A percentile compares a stretch with the other conserved stretches of the same genome.
Conservation (phyloP, 768 basidiomycete species). For the Thelephora ganbajun region DNA sequence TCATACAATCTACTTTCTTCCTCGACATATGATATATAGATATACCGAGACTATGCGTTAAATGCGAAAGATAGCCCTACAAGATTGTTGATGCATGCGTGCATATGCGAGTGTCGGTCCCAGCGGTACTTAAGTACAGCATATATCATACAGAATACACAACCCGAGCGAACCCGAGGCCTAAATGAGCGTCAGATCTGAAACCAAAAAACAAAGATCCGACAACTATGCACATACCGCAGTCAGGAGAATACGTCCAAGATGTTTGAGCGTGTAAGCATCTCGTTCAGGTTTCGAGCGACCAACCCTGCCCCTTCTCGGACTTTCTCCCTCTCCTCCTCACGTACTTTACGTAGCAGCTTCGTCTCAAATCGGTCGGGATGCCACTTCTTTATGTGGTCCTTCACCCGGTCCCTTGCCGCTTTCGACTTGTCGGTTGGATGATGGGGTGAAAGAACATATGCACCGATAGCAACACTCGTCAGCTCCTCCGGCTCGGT, state of each 20-base stretch:
- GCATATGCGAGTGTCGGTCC: too few relatives aligned
- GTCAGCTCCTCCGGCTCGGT: conserved; percentile 48
- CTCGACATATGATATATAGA: too few relatives aligned
- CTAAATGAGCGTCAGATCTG: too few relatives aligned
- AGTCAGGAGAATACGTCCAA: conserved; percentile 22
- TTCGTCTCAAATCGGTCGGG: conserved; percentile 73
- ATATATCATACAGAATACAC: too few relatives aligned
- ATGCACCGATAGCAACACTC: conserved; percentile 37
- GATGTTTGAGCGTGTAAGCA: conserved; percentile 38
- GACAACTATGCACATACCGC: neutral
- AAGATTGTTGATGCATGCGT: too few relatives aligned
- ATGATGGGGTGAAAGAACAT: conserved; percentile 44
- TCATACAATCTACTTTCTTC: too few relatives aligned
- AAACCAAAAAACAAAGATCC: too few relatives aligned
- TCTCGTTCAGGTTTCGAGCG: conserved; percentile 55
- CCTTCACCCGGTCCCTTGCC: conserved; percentile 60
- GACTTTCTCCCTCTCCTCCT: conserved; percentile 51
- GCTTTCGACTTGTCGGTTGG: conserved; percentile 39
- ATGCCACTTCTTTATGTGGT: conserved; percentile 66
- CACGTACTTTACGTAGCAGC: conserved; percentile 46
- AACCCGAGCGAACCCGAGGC: too few relatives aligned
- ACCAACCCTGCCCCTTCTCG: conserved; percentile 63
- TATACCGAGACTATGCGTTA: too few relatives aligned
- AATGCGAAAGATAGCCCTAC: too few relatives aligned
- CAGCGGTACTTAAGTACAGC: too few relatives aligned